These are phyloP conservation scores for Fagus sylvatica DNA, from an alignment of 306 rosid genomes.

Conservation along the genomic window DNA sequence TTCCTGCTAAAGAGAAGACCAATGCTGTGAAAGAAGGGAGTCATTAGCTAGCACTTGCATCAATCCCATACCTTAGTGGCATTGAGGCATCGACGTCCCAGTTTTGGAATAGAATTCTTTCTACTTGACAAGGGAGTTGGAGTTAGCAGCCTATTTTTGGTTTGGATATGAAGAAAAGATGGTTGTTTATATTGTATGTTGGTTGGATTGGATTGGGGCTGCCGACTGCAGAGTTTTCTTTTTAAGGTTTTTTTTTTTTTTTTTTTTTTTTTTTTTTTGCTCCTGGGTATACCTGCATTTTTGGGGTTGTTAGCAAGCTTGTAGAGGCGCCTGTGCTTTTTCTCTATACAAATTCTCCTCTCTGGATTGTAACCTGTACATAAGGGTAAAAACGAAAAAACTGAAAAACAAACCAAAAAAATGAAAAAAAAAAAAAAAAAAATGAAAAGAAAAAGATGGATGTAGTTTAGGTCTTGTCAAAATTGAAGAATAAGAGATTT, in stretches of 20 bases:
- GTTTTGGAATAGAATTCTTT: constrained; percentile 55
- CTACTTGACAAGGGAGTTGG: constrained; percentile 42
- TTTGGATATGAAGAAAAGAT: constrained; percentile 49
- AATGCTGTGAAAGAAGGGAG: constrained; percentile 36
- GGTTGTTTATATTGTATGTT: constrained; percentile 44
- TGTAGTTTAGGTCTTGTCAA: constrained; percentile 61
- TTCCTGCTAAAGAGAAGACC: constrained; percentile 74
- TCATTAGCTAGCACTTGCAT: constrained; percentile 24
- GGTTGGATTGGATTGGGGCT: constrained; percentile 45
- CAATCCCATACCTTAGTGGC: constrained; percentile 22
- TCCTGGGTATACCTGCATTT: constrained; percentile 37
- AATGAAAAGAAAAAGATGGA: background rate
- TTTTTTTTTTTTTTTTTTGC: constrained; percentile 21
- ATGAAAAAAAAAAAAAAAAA: constrained; percentile 1
- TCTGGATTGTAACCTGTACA: constrained; percentile 51
- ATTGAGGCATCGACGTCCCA: constrained; percentile 42
- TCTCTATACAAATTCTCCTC: constrained; percentile 25
- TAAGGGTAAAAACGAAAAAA: constrained; percentile 30
- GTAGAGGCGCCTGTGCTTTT: constrained; percentile 44
- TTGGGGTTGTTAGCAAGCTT: constrained; percentile 52
- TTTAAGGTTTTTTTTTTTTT: constrained; percentile 27
- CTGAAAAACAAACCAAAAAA: constrained; percentile 25
- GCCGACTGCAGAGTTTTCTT: constrained; percentile 46
- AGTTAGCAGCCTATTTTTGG: constrained; percentile 46
- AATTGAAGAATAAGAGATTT: constrained; percentile 54